Percentiles rank a stretch among this genome's conserved stretches.
These are phyloP conservation scores for Zoysia pacifica DNA, from an alignment of 176 grass and related monocot species.

Conservation along the genomic window DNA sequence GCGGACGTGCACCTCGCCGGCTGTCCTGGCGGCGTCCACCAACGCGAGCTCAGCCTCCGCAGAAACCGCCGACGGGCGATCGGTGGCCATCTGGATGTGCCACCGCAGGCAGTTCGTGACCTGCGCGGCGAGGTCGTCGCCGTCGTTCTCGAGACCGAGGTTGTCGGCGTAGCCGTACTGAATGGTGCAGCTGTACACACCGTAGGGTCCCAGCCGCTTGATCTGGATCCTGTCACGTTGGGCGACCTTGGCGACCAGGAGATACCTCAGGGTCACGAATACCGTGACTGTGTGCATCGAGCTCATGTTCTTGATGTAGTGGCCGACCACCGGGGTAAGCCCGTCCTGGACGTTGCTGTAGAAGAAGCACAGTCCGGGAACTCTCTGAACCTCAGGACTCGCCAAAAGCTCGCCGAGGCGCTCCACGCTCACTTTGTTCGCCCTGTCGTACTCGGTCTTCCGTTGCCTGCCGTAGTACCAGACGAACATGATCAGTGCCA, in stretches of 20 bases:
- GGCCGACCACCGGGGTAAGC: constrained; percentile 64
- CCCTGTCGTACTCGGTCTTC: constrained; percentile 69
- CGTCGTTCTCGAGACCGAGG: constrained; percentile 39
- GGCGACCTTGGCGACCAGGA: constrained; percentile 70
- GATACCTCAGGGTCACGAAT: constrained; percentile 65
- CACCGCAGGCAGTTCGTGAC: constrained; percentile 37
- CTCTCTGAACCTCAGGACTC: constrained; percentile 61
- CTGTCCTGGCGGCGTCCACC: constrained; percentile 48
- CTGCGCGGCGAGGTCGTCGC: constrained; percentile 49
- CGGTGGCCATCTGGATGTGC: constrained; percentile 30
- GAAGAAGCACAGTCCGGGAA: constrained; percentile 79
- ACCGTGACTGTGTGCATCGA: constrained; percentile 64
- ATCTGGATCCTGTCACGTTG: constrained; percentile 60
- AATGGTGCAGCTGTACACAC: constrained; percentile 69
- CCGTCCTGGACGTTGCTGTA: constrained; percentile 82
- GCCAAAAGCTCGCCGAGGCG: constrained; percentile 58
- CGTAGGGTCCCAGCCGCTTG: constrained; percentile 42
- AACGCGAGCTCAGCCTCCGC: constrained; percentile 34
- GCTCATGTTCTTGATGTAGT: constrained; percentile 78
- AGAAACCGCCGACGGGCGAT: background rate
- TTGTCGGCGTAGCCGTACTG: constrained; percentile 72
- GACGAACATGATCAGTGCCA: constrained; percentile 75
- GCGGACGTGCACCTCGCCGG: constrained; percentile 61
- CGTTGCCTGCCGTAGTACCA: constrained; percentile 84
- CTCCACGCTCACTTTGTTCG: constrained; percentile 68